Conservation (phyloP, 306 rosid species). For the Gynostemma pentaphyllum region DNA sequence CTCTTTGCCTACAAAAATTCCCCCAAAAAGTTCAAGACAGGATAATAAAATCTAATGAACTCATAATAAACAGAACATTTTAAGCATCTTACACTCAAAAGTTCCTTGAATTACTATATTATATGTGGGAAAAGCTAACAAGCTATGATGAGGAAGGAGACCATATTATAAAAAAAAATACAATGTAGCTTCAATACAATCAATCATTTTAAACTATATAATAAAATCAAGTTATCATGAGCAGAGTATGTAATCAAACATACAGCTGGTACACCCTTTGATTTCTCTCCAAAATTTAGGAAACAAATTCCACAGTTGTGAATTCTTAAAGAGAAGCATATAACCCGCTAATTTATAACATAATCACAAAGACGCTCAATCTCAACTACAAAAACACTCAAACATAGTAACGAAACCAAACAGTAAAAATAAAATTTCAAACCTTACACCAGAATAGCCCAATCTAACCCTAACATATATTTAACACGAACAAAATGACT, state of each 20-base stretch:
- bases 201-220: not conserved
- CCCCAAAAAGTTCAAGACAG: not conserved
- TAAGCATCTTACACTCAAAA: not conserved
- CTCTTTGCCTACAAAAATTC: conserved; percentile 66
- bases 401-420: too few species aligned
- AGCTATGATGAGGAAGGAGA: conserved; percentile 4
- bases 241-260: conserved; percentile 1
- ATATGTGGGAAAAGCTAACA: not conserved
- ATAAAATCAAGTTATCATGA: not conserved
- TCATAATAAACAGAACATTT: not conserved
- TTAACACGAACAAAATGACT: too few species aligned
- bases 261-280: not conserved
- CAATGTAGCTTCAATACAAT: conserved; percentile 1
- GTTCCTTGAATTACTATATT: not conserved
- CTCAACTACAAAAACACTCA: too few species aligned
- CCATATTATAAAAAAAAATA: not conserved
- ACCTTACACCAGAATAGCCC: too few species aligned
- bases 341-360: not conserved
- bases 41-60: too few species aligned
- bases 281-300: not conserved
- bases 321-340: not conserved
- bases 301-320: not conserved
- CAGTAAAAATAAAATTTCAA: too few species aligned
- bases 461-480: too few species aligned
- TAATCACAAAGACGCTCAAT: too few species aligned